Base-by-base conservation (phyloP, 352 stramenopile species). In the Phytopythium aichiense region DNA sequence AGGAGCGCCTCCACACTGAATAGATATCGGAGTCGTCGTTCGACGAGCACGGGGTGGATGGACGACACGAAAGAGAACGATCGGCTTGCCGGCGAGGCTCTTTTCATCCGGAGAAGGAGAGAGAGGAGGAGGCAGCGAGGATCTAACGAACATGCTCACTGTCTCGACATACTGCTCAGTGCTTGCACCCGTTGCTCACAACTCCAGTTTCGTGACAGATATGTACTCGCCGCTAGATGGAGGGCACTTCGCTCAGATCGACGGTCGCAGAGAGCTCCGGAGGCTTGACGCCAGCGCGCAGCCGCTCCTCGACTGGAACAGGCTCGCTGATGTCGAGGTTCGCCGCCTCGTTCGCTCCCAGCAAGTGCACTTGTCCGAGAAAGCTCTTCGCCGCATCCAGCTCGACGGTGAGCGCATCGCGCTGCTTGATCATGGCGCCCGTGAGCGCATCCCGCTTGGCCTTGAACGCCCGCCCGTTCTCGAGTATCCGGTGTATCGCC, bases 1-100 rank as follows among this genome's bases (percentile, higher is more conserved):
- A 95, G 69, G 77, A 93, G 51, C 82, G 87, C 68, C 77, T 95
- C 65, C 83, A 92, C 76, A 75, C 87, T 33, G 87, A 95, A 70
- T 93, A 90, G 56, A 70, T 23, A 37, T 51, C 23, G 35, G 20
- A 30, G 28, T 31, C 28, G 28, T 56, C 16, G 6, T 18, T 56
- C 50, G 50, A 56, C 9, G 30, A 20, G 31, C 42, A 45, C 31
- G 42, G 20, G 20, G 7, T 18, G 31, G 20, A 31, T 33, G 51
- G 51, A 16, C 16, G 25, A 20, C 15, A 31, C 23, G 28, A 15
- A 35, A 31, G 35, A 15, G 48, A 54, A 4, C 48, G 28, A 16
- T 37, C 28, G 28, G 48, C 15, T 38, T 38, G 23, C 5, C 16
- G 28, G 7, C 9, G 28, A 54, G 25, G 25, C 48, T 53, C 22